A percentile compares a stretch with the other conserved stretches of the same genome.
Evolutionary conservation across 2,329 filamentous ascomycete genomes (phyloP).

Genomic region (Pseudocercospora fijiensis): DNA sequence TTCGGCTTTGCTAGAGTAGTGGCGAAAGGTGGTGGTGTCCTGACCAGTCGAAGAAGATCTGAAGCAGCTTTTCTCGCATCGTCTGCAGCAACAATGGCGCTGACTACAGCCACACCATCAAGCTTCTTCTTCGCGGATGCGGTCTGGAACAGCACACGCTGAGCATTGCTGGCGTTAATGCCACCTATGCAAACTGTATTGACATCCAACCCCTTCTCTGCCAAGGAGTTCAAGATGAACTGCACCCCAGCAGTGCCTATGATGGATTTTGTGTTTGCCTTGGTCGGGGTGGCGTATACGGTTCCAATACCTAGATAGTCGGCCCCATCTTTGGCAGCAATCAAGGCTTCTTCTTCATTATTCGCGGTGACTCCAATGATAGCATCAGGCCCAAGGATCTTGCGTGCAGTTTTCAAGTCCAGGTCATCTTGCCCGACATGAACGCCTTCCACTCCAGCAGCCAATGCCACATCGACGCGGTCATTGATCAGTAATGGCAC

Average conservation of each 20-base stretch:
- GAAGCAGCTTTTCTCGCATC: slow-evolving; percentile 65
- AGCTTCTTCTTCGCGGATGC: slow-evolving; percentile 58
- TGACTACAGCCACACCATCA: slow-evolving; percentile 84
- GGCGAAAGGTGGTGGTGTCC: slow-evolving; percentile 41
- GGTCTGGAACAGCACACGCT: slow-evolving; percentile 72
- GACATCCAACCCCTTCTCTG: slow-evolving; percentile 45
- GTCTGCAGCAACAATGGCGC: slow-evolving; percentile 74
- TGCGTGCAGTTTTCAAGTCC: slow-evolving; percentile 65
- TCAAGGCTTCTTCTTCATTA: slow-evolving; percentile 67
- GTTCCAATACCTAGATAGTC: slow-evolving; percentile 91
- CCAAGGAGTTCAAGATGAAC: slow-evolving; percentile 63
- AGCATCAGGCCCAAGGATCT: slow-evolving; percentile 69
- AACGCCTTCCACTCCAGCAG: slow-evolving; percentile 83
- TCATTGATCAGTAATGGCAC: slow-evolving; percentile 92
- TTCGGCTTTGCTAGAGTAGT: slow-evolving; percentile 31
- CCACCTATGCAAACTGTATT: slow-evolving; percentile 85
- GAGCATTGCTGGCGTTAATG: slow-evolving; percentile 73
- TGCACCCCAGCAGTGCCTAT: slow-evolving; percentile 72
- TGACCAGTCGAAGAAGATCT: slow-evolving; percentile 59
- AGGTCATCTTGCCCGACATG: slow-evolving; percentile 96
- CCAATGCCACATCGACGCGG: slow-evolving; percentile 82
- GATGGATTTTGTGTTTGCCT: slow-evolving; percentile 81
- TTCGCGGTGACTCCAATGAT: slow-evolving; percentile 90
- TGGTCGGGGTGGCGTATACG: slow-evolving; percentile 81
- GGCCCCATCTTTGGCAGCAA: slow-evolving; percentile 72